These are phyloP conservation scores for Starmerella geochares DNA, from an alignment of 805 yeast genomes.

Conservation along the genomic window DNA sequence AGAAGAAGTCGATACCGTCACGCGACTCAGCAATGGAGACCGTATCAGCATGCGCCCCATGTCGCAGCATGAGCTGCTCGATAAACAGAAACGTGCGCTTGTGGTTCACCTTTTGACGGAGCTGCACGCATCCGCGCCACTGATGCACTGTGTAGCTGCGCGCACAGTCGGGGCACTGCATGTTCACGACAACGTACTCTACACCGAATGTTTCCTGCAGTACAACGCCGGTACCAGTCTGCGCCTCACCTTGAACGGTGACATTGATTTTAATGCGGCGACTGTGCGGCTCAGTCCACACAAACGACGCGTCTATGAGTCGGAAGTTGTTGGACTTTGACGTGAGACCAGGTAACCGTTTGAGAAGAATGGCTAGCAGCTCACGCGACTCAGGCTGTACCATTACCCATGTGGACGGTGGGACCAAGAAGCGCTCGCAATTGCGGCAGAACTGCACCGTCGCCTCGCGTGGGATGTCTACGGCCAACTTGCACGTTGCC, in stretches of 20 bases:
- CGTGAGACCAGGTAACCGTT: conserved; percentile 70
- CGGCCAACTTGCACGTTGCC: conserved; percentile 84
- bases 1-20: conserved; percentile 88
- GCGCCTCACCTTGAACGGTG: conserved; percentile 92
- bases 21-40: conserved; percentile 77
- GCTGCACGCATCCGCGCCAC: conserved; percentile 94
- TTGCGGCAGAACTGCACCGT: conserved; percentile 81
- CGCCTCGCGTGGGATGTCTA: conserved; percentile 87
- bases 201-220: conserved; percentile 89
- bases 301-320: conserved; percentile 80
- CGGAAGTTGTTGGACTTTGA: conserved; percentile 58
- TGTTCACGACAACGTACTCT: conserved; percentile 84
- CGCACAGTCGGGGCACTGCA: conserved; percentile 97
- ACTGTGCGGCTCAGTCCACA: conserved; percentile 98
- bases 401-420: conserved; percentile 86
- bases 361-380: conserved; percentile 76
- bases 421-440: conserved; percentile 92
- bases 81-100: conserved; percentile 85
- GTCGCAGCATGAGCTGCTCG: conserved; percentile 83
- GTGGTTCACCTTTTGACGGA: conserved; percentile 90
- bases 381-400: conserved; percentile 91
- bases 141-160: conserved; percentile 86
- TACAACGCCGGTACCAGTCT: conserved; percentile 59
- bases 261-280: conserved; percentile 79
- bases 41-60: conserved; percentile 86